Base-by-base conservation (phyloP, 2,329 filamentous ascomycete genomes). In the Colletotrichum plurivorum region DNA sequence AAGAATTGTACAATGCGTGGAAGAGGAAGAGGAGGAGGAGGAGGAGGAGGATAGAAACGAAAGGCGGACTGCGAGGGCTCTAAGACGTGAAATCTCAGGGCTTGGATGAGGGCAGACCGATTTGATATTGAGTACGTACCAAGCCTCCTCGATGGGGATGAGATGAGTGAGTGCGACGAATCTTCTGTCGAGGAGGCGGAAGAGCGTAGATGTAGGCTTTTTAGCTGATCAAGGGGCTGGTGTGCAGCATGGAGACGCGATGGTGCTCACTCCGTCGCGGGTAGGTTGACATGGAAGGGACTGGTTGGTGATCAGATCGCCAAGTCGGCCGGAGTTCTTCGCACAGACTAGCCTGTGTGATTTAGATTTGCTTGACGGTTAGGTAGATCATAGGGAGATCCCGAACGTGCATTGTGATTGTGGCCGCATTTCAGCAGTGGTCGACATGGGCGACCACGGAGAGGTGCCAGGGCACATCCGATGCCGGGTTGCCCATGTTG, bases 301-400 rank as follows among this genome's bases (percentile, higher is more conserved):
- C 62, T 67, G 65, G 52, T 46, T 59, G 66, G 69, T 69, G 69
- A 69, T 71, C 69, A 69, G 69, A 71, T 71, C 69, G 69, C 69
- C 69, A 71, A 71, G 69, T 71, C 65, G 65, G 69, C 69, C 69
- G 61, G 65, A 71, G 69, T 64, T 69, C 65, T 57, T 69, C 52
- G 67, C 67, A 69, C 67, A 69, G 67, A 69, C 67, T 69, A 69
- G 67, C 67, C 67, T 69, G 67, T 69, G 67, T 69, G 67, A 69
- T 67, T 65, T 66, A 53, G 20, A 67, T 69, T 69, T 67, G 62
- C 55, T 45, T 69, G 67, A 69, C 67, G 67, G 62, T 69, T 69
- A 54, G 67, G 67, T 69, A 56, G 67, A 69, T 53, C 36, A 66
- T 67, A 55, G 62, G 67, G 25, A 69, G 55, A 67, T 69, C 67